Evolutionary conservation across 192 early-diverging fungal species (phyloP).

Genomic region (Coemansia sp.): DNA sequence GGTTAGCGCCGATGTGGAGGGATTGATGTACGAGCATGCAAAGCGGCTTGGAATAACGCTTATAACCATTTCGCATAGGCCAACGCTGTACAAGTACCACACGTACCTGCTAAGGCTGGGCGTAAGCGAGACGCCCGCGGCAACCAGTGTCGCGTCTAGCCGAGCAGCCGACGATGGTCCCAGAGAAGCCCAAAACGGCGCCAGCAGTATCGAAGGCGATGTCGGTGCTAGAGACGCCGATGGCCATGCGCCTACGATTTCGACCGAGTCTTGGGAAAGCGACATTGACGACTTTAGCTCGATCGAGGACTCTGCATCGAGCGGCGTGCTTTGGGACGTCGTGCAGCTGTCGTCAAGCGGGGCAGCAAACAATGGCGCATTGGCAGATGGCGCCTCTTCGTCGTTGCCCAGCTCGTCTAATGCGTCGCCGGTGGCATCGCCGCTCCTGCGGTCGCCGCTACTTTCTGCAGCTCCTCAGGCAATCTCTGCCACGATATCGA

Average conservation of each 20-base stretch:
- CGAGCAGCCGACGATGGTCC: neutral
- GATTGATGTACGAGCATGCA: slow-evolving; percentile 81
- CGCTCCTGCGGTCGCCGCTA: slow-evolving; percentile 3
- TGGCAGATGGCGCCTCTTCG: neutral
- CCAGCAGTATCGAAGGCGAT: neutral
- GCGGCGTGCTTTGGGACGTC: slow-evolving; percentile 51
- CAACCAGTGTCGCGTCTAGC: slow-evolving; percentile 7
- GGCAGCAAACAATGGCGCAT: neutral
- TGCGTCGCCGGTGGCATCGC: slow-evolving; percentile 1
- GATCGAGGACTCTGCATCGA: slow-evolving; percentile 14
- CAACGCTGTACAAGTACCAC: slow-evolving; percentile 95
- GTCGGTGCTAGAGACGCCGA: neutral
- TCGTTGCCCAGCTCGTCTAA: neutral
- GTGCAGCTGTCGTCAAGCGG: slow-evolving; percentile 37
- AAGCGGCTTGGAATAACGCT: slow-evolving; percentile 84
- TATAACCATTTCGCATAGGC: slow-evolving; percentile 93
- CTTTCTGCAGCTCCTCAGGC: neutral
- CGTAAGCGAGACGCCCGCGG: slow-evolving; percentile 12
- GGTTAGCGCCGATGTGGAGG: slow-evolving; percentile 91
- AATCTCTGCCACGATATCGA: slow-evolving; percentile 14
- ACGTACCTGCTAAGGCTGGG: slow-evolving; percentile 87
- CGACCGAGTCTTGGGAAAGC: slow-evolving; percentile 47
- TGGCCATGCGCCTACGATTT: slow-evolving; percentile 7
- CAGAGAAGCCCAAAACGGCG: slow-evolving; percentile 7
- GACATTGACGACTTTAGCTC: slow-evolving; percentile 28